phyloP scores from a whole-genome alignment of 805 yeast genomes.

The Dipodascus geniculatus region DNA sequence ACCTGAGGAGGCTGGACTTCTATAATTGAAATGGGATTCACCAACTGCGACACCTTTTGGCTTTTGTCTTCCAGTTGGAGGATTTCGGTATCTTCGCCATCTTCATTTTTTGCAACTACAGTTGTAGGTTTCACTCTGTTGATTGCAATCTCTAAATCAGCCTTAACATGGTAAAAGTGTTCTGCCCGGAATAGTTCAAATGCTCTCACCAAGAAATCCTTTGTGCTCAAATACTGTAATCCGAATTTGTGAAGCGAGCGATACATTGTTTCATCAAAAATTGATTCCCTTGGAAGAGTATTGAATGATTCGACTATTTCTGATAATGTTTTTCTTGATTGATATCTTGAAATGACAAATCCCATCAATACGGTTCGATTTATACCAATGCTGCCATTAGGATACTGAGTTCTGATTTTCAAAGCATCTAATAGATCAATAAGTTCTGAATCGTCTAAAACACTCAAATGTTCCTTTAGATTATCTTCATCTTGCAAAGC shows the following conservation, averaged over 20 bases:
- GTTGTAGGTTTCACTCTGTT: constrained; percentile 12
- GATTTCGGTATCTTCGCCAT: constrained; percentile 4
- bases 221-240: constrained; percentile 20
- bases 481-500: constrained; percentile 13
- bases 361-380: constrained; percentile 11
- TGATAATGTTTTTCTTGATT: constrained; percentile 1
- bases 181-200: constrained; percentile 16
- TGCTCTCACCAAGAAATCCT: constrained; percentile 21
- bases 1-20: constrained; percentile 17
- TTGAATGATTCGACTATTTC: constrained; percentile 4
- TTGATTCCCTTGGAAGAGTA: constrained; percentile 7
- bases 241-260: constrained; percentile 17
- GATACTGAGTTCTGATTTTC: constrained; percentile 7
- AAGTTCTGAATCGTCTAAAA: constrained; percentile 14
- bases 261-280: constrained; percentile 6
- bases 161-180: constrained; percentile 12
- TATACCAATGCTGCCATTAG: constrained; percentile 1
- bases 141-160: constrained; percentile 15
- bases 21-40: constrained; percentile 11
- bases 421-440: constrained; percentile 7
- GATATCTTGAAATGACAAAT: constrained; percentile 13
- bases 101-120: not conserved
- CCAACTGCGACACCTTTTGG: constrained; percentile 15
- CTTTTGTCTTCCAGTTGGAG: constrained; percentile 15
- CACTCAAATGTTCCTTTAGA: constrained; percentile 17